Conservation (phyloP, 2,329 filamentous ascomycete genomes). For the Coniochaeta ligniaria region DNA sequence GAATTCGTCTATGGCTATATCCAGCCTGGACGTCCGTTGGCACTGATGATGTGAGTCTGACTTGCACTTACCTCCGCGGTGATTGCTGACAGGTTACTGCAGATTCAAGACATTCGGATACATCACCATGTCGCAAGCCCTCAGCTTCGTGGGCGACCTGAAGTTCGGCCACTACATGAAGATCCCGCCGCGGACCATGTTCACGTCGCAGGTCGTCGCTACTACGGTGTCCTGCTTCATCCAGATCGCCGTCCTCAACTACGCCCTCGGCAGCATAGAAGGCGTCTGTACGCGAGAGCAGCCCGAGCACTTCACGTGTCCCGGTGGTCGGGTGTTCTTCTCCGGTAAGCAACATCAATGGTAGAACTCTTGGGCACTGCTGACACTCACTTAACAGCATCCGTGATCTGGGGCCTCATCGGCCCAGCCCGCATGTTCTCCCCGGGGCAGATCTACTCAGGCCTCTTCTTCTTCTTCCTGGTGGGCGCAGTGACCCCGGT, state of each 20-base stretch:
- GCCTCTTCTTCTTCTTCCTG: constrained; percentile 52
- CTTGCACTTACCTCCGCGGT: neutral
- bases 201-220: constrained; percentile 57
- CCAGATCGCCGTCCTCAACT: constrained; percentile 58
- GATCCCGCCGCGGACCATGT: constrained; percentile 59
- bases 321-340: constrained; percentile 58
- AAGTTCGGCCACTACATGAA: constrained; percentile 72
- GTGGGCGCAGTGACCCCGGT: constrained; percentile 48
- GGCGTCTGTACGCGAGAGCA: constrained; percentile 54
- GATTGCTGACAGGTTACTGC: constrained; percentile 10
- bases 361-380: neutral
- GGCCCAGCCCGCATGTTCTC: constrained; percentile 58
- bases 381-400: constrained; percentile 29
- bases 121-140: constrained; percentile 57
- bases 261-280: constrained; percentile 52
- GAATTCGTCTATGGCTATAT: constrained; percentile 72
- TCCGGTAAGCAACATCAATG: constrained; percentile 33
- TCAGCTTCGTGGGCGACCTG: constrained; percentile 58
- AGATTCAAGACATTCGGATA: constrained; percentile 59
- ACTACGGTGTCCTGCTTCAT: constrained; percentile 61
- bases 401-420: constrained; percentile 62
- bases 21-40: constrained; percentile 63
- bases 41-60: constrained; percentile 58
- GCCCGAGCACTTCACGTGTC: constrained; percentile 54
- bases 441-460: constrained; percentile 52